These are phyloP conservation scores for Calvatia gigantea DNA, from an alignment of 768 basidiomycete genomes.

Conservation along the genomic window DNA sequence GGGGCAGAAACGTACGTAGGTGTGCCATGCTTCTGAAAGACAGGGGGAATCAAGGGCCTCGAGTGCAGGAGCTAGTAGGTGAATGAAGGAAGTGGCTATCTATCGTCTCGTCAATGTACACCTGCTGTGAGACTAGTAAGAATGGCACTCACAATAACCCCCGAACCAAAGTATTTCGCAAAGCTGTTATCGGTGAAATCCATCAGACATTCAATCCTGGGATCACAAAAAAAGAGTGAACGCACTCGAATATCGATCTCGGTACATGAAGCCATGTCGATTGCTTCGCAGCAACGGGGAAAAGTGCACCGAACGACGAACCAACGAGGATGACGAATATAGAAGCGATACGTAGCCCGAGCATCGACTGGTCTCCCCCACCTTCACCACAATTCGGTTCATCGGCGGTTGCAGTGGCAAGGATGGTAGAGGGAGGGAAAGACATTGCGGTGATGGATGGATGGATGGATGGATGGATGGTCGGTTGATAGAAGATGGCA, in stretches of 20 bases:
- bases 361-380: conserved; percentile 45
- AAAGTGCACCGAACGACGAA: conserved; percentile 59
- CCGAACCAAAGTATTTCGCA: conserved; percentile 88
- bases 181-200: conserved; percentile 42
- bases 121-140: conserved; percentile 3
- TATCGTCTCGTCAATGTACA: conserved; percentile 22
- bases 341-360: conserved; percentile 61
- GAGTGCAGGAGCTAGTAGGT: conserved; percentile 74
- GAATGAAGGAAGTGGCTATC: conserved; percentile 91
- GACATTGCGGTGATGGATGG: conserved; percentile 10
- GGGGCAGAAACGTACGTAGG: conserved; percentile 57
- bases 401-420: conserved; percentile 11
- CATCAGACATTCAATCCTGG: conserved; percentile 11
- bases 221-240: conserved; percentile 10
- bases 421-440: conserved; percentile 11
- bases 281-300: conserved; percentile 64
- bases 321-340: conserved; percentile 70
- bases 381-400: conserved; percentile 46
- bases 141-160: conserved; percentile 64
- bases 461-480: too few species aligned
- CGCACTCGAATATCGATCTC: conserved; percentile 66
- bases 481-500: conserved; percentile 2
- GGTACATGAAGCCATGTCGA: conserved; percentile 54
- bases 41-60: conserved; percentile 70
- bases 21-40: conserved; percentile 62